phyloP scores from a whole-genome alignment of 2,329 filamentous ascomycete genomes.

The Akanthomyces lecanii region DNA sequence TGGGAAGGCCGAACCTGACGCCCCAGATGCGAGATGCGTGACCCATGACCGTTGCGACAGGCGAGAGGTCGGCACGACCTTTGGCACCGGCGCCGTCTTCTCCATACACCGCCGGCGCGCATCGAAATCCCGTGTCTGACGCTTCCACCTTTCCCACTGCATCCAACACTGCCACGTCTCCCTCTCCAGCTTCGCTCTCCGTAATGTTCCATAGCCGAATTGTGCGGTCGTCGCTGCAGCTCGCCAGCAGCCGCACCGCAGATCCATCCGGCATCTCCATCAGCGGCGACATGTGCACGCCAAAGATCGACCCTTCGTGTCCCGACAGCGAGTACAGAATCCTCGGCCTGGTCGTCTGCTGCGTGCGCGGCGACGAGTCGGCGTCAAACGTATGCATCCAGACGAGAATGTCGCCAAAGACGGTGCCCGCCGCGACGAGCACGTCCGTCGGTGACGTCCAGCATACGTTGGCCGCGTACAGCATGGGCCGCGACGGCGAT shows the following conservation, averaged over 20 bases:
- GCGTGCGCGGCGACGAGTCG: slow-evolving; percentile 21
- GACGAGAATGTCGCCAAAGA: slow-evolving; percentile 88
- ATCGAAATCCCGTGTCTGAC: slow-evolving; percentile 61
- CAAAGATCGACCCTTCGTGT: slow-evolving; percentile 93
- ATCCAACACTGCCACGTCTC: slow-evolving; percentile 17
- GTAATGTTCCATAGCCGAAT: slow-evolving; percentile 84
- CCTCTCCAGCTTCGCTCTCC: slow-evolving; percentile 32
- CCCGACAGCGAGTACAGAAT: slow-evolving; percentile 54
- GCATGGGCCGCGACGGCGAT: slow-evolving; percentile 71
- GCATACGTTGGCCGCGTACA: slow-evolving; percentile 77
- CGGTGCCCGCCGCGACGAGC: slow-evolving; percentile 81
- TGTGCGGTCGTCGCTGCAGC: slow-evolving; percentile 92
- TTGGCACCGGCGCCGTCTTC: slow-evolving; percentile 11
- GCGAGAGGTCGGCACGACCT: slow-evolving; percentile 29
- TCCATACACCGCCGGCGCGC: slow-evolving; percentile 24
- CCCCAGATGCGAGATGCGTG: slow-evolving; percentile 89
- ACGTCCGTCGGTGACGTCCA: slow-evolving; percentile 57
- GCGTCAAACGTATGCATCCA: slow-evolving; percentile 62
- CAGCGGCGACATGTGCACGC: slow-evolving; percentile 69
- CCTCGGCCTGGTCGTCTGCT: slow-evolving; percentile 29
- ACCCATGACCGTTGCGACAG: slow-evolving; percentile 72
- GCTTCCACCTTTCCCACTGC: slow-evolving; percentile 40
- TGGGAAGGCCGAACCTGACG: slow-evolving; percentile 58
- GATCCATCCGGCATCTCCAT: slow-evolving; percentile 38
- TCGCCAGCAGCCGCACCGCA: slow-evolving; percentile 65